Evolutionary conservation across 2,329 filamentous ascomycete genomes (phyloP).

Genomic region (Clarireedia sp.): DNA sequence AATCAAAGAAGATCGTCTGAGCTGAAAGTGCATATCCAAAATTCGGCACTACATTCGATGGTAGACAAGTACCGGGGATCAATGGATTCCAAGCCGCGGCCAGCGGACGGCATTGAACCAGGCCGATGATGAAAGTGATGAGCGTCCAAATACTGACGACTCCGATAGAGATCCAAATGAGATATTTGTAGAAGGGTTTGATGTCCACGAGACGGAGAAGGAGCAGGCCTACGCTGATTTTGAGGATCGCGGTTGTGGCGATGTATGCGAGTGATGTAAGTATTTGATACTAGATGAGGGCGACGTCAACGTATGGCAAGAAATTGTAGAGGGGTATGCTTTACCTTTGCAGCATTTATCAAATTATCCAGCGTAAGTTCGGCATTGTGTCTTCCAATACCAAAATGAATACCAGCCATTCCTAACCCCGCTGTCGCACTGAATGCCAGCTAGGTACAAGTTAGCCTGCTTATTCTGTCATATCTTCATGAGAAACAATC

Average conservation of each 20-base stretch:
- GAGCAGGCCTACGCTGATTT: constrained; percentile 5
- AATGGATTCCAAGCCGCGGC: not conserved
- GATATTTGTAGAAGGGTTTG: constrained; percentile 3
- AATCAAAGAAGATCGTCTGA: constrained; percentile 8
- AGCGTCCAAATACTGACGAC: not conserved
- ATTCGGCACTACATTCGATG: not conserved
- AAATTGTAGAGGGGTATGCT: not conserved
- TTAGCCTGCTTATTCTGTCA: not conserved
- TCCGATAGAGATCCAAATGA: not conserved
- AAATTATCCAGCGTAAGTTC: not conserved
- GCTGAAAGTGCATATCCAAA: constrained; percentile 1
- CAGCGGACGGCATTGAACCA: constrained; percentile 1
- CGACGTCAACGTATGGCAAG: not conserved
- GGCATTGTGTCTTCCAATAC: not conserved
- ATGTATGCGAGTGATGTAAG: not conserved
- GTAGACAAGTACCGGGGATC: not conserved
- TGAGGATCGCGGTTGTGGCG: not conserved
- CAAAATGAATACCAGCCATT: not conserved
- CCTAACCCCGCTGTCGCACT: not conserved
- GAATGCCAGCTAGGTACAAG: not conserved
- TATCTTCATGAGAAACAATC: not conserved
- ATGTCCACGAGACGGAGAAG: not conserved
- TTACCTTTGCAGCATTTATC: not conserved
- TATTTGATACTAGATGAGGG: not conserved
- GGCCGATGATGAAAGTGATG: not conserved